Base-by-base conservation (phyloP, 1,139 yeast species). In the Taphrina wiesneri region DNA sequence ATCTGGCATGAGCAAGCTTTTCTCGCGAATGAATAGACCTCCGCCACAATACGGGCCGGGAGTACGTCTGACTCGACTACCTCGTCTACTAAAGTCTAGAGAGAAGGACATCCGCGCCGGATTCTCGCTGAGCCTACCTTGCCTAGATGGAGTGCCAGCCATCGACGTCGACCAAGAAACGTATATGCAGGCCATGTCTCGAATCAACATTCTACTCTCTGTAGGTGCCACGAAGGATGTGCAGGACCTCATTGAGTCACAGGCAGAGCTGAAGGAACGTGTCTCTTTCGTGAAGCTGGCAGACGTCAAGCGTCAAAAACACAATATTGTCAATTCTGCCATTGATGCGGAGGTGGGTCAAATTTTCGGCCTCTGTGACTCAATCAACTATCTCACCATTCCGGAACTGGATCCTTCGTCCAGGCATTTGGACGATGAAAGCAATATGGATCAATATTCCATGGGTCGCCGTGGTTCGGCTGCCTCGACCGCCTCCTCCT, bases 171-270 rank as follows among this genome's bases (percentile, higher is more conserved):
- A 54, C 25, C 59, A 47, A 15, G 7, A 7, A 15, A 15, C 9
- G 7, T 54, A 32, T n/a, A 54, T 25, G 32, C 59, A 39, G 36
- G 36, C 34, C 21, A 54, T 54, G 34, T 39, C 49, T 1, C 30
- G 59, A 2, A 41, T 54, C 59, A 54, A 54, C 36, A 54, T 54
- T 19, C 34, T 54, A 26, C 59, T 54, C 5, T 36, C 49, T 6
- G 36, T 21, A 2, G 59, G 59, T 1, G 43, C 36, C 21, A 15
- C 26, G 19, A 39, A 39, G 23, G 59, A 54, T 23, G 49, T 54
- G 17, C 59, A 54, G 36, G 32, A 19, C 7, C 46, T 54, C 47
- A 36, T 54, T 17, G 49, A 19, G n/a, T 39, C 59, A 5, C 46
- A 36, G 19, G 47, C 19, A 2, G 34, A n/a, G 21, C 21, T 39